Base-by-base conservation (phyloP, 148 eudicot species). In the Linanthus parryae region DNA sequence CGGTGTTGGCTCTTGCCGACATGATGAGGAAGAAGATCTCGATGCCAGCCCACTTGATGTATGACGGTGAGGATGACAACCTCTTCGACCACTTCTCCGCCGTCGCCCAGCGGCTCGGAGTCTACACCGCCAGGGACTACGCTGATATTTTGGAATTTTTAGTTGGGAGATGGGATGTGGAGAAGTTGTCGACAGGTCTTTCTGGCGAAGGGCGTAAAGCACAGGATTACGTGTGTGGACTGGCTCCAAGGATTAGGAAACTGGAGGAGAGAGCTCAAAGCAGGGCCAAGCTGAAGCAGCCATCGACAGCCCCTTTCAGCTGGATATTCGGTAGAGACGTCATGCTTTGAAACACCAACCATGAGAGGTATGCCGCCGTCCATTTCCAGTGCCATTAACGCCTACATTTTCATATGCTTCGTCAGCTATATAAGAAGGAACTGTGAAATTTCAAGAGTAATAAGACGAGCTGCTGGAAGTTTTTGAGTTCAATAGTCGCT, bases 31-130 rank as follows among this genome's bases (percentile, higher is more conserved):
- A 62, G 46, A 54, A 54, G 13, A 54, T 62, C 58, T 19, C 66
- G 3, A 62, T 62, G 66, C 66, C 66, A 2, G 66, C 66, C 26
- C 66, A 62, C 53, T 38, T 62, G 44, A 62, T 62, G 66, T 62
- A 62, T 5, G 66, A 62, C 25, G 66, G 66, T 20, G 26, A 46
- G 2, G 66, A 62, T 36, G 59, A 62, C 53, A 62, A 62, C 36
- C 59, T 62, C 0, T 62, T 62, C 22, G 66, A 54, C 12, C 52
- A 62, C 29, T 62, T 62, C 29, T 62, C 66, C 0, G n/a, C 66
- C 9, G 66, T 62, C 4, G 66, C 66, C 19, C 66, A 62, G 45
- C 39, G 53, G 30, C 59, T 62, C 11, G 59, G 47, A 4, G 66
- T 62, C 9, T 62, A 62, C 36, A 62, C 66, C 1, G 66, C 66